Conservation (phyloP, 768 basidiomycete genomes). For the Coprinellus aureogranulatus region DNA sequence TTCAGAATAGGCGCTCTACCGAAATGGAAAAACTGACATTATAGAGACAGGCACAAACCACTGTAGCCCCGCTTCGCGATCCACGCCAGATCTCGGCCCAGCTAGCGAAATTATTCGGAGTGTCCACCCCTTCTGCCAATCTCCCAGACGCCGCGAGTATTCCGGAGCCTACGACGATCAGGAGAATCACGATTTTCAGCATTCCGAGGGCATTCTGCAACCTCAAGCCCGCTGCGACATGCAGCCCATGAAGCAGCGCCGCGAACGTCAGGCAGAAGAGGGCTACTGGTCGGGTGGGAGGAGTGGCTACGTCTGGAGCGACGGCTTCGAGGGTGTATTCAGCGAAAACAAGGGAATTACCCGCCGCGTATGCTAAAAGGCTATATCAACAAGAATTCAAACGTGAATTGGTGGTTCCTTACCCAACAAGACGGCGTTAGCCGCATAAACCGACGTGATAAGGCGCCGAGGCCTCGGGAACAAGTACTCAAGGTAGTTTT, state of each 20-base stretch:
- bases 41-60: constrained; percentile 51
- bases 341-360: constrained; percentile 52
- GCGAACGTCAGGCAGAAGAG: constrained; percentile 31
- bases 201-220: constrained; percentile 58
- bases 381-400: neutral
- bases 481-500: constrained; percentile 60
- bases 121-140: constrained; percentile 19
- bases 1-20: neutral
- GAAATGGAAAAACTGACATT: constrained; percentile 24
- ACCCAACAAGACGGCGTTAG: constrained; percentile 47
- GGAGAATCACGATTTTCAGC: constrained; percentile 48
- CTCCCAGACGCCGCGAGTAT: constrained; percentile 37
- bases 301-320: constrained; percentile 14
- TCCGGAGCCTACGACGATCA: constrained; percentile 45
- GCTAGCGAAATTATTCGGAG: constrained; percentile 28
- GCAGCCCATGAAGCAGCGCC: constrained; percentile 38
- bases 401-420: neutral
- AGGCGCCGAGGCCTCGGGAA: constrained; percentile 52
- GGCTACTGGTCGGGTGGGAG: constrained; percentile 21
- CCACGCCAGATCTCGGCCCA: constrained; percentile 33
- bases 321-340: constrained; percentile 39
- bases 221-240: constrained; percentile 47
- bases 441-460: constrained; percentile 48
- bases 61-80: constrained; percentile 37
- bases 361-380: constrained; percentile 20